Percentiles rank a stretch among this genome's conserved stretches.
These are phyloP conservation scores for Rhynchospora tenuis DNA, from an alignment of 176 grass and related monocot genomes.

Conservation along the genomic window DNA sequence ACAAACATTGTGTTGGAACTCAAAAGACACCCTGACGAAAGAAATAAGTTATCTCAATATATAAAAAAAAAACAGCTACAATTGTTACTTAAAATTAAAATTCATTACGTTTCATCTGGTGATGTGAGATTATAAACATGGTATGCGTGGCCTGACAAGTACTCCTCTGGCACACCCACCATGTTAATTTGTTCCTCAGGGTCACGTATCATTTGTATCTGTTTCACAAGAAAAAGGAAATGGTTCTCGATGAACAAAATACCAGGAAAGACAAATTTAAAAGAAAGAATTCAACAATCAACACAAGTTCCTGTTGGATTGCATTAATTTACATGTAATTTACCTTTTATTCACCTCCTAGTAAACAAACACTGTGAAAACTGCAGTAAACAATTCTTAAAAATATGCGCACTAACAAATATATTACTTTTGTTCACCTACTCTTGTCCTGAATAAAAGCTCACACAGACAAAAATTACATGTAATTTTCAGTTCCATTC, in stretches of 20 bases:
- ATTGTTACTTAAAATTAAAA: conserved; percentile 1
- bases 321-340: not conserved
- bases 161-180: conserved; percentile 81
- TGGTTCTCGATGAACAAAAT: not conserved
- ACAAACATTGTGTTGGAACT: conserved; percentile 95
- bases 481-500: not conserved
- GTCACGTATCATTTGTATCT: conserved; percentile 77
- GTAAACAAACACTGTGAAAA: not conserved
- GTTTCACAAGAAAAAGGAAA: conserved; percentile 6
- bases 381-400: not conserved
- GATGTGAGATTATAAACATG: conserved; percentile 95
- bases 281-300: not conserved
- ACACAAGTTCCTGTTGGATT: not conserved
- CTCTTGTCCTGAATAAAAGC: not conserved
- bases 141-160: conserved; percentile 76
- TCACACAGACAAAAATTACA: not conserved
- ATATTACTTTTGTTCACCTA: not conserved
- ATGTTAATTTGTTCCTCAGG: conserved; percentile 62
- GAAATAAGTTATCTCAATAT: not conserved
- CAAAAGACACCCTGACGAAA: conserved; percentile 69
- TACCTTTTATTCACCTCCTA: not conserved
- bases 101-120: conserved; percentile 72
- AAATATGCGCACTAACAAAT: not conserved
- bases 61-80: not conserved
- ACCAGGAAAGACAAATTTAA: not conserved